Base-by-base conservation (phyloP, 345 rosid species). In the Moricandia moricandioides region DNA sequence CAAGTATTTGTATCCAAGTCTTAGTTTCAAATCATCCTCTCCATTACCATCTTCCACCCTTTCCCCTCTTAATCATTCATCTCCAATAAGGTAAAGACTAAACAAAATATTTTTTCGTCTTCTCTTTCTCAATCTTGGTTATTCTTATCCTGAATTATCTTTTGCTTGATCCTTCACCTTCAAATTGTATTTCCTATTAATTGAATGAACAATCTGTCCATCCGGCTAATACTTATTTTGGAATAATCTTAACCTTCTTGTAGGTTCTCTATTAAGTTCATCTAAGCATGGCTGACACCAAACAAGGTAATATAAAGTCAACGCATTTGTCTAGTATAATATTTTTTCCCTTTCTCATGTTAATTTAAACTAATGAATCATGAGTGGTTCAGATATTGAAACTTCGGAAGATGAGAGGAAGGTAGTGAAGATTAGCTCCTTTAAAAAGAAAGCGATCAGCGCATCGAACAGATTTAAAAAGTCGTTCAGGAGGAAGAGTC, bases 401-500 rank as follows among this genome's bases (percentile, higher is more conserved):
- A 69, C n/a, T 66, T 76, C 73, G 4, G 96, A 88, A 49, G 92
- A 93, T 65, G 92, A 82, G 33, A 88, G 78, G 86, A 88, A 86
- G 82, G 84, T 85, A 78, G 82, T 79, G 40, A 86, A 83, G 82
- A 84, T 88, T 8, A 88, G 83, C 14, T 85, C 97, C 7, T 62
- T 91, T 37, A 91, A 77, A 82, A 88, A 90, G 84, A 88, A 83
- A 73, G 97, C 96, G n/a, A 87, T 90, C 11, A 84, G 59, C 74
- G 96, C 95, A 73, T 94, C 98, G 18, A 82, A 71, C 76, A 88
- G 86, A 85, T 88, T 91, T 45, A 86, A 86, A 81, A 79, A 88
- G 70, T 91, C 98, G 1, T 79, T 87, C 76, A 86, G 80, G 30
- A 90, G 80, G 81, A 91, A 73, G 76, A 77, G 80, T 17, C 86